Conservation (phyloP, 2,329 filamentous ascomycete species). For the Fusarium torreyae region DNA sequence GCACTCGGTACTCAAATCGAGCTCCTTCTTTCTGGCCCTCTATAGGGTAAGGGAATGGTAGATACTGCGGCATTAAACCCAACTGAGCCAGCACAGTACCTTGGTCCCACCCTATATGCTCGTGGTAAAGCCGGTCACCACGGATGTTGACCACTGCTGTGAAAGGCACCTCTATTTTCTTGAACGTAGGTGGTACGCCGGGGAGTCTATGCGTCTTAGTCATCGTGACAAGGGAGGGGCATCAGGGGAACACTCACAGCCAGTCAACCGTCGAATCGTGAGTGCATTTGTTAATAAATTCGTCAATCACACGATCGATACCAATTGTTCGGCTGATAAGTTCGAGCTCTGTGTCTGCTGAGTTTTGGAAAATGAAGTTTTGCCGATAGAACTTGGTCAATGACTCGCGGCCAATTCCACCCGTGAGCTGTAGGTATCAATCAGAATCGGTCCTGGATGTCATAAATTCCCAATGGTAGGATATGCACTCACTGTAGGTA, state of each 20-base stretch:
- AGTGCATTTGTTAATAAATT: constrained; percentile 77
- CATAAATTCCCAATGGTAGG: rapidly evolving
- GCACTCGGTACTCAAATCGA: constrained; percentile 52
- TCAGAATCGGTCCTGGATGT: background rate
- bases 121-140: constrained; percentile 75
- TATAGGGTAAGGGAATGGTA: constrained; percentile 72
- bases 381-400: constrained; percentile 79
- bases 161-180: constrained; percentile 70
- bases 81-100: constrained; percentile 73
- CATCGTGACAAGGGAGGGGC: rapidly evolving
- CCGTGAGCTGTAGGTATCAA: constrained; percentile 63
- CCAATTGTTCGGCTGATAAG: constrained; percentile 81
- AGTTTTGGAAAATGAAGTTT: constrained; percentile 83
- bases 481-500: constrained; percentile 71
- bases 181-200: constrained; percentile 69
- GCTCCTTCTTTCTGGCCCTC: constrained; percentile 52
- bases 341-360: constrained; percentile 76
- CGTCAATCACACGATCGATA: constrained; percentile 79
- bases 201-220: constrained; percentile 57
- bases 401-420: constrained; percentile 75
- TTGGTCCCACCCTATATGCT: constrained; percentile 80
- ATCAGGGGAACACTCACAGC: constrained; percentile 66
- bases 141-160: constrained; percentile 75
- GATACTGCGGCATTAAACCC: constrained; percentile 70
- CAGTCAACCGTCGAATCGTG: constrained; percentile 76